Evolutionary conservation across 345 rosid species (phyloP).

Genomic region (Melaleuca quinquenervia): DNA sequence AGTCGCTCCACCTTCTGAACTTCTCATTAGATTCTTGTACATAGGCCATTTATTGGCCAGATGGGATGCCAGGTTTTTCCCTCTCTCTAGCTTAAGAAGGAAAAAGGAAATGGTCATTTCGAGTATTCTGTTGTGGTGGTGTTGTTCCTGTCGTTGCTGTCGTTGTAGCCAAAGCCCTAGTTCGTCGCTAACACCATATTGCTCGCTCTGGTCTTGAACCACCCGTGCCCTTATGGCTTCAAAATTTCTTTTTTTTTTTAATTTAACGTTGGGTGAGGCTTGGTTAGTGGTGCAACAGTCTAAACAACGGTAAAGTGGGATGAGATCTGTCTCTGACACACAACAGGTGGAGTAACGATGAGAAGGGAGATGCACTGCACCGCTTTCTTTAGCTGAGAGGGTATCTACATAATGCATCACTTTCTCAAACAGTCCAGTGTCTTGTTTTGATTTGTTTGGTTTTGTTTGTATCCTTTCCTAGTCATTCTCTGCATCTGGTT

Average conservation of each 20-base stretch:
- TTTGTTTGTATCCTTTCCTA: background rate
- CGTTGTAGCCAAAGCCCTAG: background rate
- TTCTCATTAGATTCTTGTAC: constrained; percentile 34
- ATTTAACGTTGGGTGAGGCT: background rate
- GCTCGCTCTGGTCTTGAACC: background rate
- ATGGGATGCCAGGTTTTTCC: constrained; percentile 69
- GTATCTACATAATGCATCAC: background rate
- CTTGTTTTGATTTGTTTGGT: background rate
- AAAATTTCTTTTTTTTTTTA: background rate
- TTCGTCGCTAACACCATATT: background rate
- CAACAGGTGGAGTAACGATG: background rate
- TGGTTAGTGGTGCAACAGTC: background rate
- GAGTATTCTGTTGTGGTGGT: background rate
- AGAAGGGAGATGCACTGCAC: background rate
- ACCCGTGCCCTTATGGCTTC: background rate
- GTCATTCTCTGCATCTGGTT: background rate
- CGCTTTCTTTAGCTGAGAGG: background rate
- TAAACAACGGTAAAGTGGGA: background rate
- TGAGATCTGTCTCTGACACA: background rate
- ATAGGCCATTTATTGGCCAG: constrained; percentile 71
- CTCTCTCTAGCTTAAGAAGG: background rate
- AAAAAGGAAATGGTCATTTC: background rate
- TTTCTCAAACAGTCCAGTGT: background rate
- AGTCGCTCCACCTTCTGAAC: background rate
- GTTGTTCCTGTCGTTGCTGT: background rate